Evolutionary conservation across 83 land plant genomes (phyloP).

Genomic region (Diphasiastrum complanatum): DNA sequence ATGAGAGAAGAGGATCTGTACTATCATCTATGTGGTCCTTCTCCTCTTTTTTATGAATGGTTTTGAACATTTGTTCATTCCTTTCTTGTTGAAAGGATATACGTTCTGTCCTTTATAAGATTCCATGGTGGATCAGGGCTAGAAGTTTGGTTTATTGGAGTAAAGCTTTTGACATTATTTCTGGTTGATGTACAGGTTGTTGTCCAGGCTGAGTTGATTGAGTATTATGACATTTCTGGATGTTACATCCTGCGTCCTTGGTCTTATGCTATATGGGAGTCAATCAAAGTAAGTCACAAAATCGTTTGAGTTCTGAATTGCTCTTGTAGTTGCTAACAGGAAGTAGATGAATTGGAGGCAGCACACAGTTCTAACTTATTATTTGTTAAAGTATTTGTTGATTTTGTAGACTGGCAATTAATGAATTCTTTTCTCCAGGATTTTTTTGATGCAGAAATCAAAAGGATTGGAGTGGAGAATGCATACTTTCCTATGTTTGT

Average conservation of each 20-base stretch:
- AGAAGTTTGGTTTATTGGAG: too few relatives aligned
- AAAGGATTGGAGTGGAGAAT: slow-evolving; percentile 90
- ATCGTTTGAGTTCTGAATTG: neutral
- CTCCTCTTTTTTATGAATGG: too few relatives aligned
- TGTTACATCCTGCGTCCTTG: slow-evolving; percentile 97
- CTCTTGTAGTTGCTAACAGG: too few relatives aligned
- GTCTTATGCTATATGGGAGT: slow-evolving; percentile 89
- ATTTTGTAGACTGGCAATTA: neutral
- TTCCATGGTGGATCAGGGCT: too few relatives aligned
- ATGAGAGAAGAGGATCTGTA: too few relatives aligned
- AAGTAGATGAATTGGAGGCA: neutral
- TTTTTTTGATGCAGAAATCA: slow-evolving; percentile 93
- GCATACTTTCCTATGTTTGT: slow-evolving; percentile 95
- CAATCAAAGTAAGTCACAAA: slow-evolving; percentile 44
- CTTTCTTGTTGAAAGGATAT: too few relatives aligned
- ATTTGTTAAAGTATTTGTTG: neutral
- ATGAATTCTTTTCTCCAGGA: slow-evolving; percentile 36
- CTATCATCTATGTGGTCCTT: too few relatives aligned
- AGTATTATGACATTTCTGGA: slow-evolving; percentile 95
- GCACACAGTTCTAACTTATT: neutral
- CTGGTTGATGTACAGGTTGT: slow-evolving; percentile 54
- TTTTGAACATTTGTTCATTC: too few relatives aligned
- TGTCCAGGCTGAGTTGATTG: slow-evolving; percentile 87
- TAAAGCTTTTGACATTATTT: neutral
- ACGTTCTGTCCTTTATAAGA: too few relatives aligned